phyloP scores from a whole-genome alignment of 495 filamentous ascomycete species.

The Penicillium psychrofluorescens region DNA sequence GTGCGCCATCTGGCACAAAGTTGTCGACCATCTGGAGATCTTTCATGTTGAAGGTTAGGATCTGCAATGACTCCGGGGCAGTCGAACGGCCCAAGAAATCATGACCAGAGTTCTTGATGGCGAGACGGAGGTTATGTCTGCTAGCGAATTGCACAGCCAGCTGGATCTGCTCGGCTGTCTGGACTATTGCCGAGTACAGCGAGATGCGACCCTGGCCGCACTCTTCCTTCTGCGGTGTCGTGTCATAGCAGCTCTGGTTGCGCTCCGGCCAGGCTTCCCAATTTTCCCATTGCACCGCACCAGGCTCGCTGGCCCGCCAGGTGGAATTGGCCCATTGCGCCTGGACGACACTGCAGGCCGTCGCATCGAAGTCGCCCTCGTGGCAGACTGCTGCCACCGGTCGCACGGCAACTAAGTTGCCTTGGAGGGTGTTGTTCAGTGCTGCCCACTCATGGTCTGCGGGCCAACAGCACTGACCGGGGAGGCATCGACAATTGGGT shows the following conservation, averaged over 20 bases:
- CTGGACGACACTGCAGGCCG: slow-evolving; percentile 17
- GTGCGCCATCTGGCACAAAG: slow-evolving; percentile 17
- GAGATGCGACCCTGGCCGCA: slow-evolving; percentile 27
- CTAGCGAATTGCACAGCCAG: slow-evolving; percentile 17
- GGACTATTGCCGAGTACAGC: slow-evolving; percentile 30
- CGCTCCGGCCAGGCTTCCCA: slow-evolving; percentile 48
- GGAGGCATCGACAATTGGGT: slow-evolving; percentile 17
- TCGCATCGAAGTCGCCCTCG: slow-evolving; percentile 14
- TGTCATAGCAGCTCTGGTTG: slow-evolving; percentile 44
- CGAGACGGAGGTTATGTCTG: slow-evolving; percentile 17
- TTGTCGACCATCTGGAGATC: slow-evolving; percentile 20
- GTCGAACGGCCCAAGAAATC: slow-evolving; percentile 46
- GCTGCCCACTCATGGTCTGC: slow-evolving; percentile 24
- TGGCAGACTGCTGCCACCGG: slow-evolving; percentile 38
- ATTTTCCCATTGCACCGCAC: slow-evolving; percentile 35
- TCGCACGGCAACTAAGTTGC: slow-evolving; percentile 30
- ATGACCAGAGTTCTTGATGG: slow-evolving; percentile 54
- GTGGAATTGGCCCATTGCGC: slow-evolving; percentile 16
- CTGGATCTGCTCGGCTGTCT: slow-evolving; percentile 30
- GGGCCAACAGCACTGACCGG: slow-evolving; percentile 31
- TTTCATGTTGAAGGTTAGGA: slow-evolving; percentile 51
- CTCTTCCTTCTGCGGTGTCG: slow-evolving; percentile 30
- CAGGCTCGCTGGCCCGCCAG: slow-evolving; percentile 23
- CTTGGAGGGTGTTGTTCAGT: slow-evolving; percentile 28
- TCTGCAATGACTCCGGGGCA: slow-evolving; percentile 38